Conservation (phyloP, 2,329 filamentous ascomycete species). For the Hymenoscyphus repandus region DNA sequence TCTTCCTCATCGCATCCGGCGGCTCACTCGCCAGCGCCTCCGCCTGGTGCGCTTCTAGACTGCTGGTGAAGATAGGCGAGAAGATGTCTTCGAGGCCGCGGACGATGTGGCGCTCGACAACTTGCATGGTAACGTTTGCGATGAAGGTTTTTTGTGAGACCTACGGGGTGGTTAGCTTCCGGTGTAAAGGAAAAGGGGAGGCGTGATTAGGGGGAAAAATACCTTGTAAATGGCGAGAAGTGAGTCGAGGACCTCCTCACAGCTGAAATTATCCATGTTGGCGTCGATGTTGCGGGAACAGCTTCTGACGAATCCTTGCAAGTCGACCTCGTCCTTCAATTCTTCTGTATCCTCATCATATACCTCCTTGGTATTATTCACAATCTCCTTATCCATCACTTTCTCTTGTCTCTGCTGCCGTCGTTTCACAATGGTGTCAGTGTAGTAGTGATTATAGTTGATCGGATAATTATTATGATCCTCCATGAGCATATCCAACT, state of each 20-base stretch:
- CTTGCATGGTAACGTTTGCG: slow-evolving; percentile 31
- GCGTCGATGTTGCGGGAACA: slow-evolving; percentile 9
- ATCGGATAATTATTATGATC: slow-evolving; percentile 30
- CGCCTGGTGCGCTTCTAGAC: slow-evolving; percentile 11
- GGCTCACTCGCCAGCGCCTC: slow-evolving; percentile 28
- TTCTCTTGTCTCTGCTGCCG: slow-evolving; percentile 12
- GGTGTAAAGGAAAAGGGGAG: not conserved
- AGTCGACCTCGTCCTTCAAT: slow-evolving; percentile 3
- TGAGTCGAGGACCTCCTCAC: slow-evolving; percentile 29
- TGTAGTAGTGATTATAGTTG: slow-evolving; percentile 36
- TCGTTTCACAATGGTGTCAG: slow-evolving; percentile 27
- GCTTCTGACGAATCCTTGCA: slow-evolving; percentile 6
- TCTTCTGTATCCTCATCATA: no score
- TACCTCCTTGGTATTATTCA: not conserved
- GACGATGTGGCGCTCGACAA: slow-evolving; percentile 32
- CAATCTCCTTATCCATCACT: not conserved
- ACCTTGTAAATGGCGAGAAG: slow-evolving; percentile 33
- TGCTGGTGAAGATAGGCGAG: slow-evolving; percentile 23
- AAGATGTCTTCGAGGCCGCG: slow-evolving; percentile 28
- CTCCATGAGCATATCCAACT: slow-evolving; percentile 18
- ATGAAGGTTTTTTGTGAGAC: slow-evolving; percentile 31
- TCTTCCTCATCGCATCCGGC: slow-evolving; percentile 12
- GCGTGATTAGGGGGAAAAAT: not conserved
- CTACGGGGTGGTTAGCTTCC: slow-evolving; percentile 14
- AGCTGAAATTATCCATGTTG: slow-evolving; percentile 29